Evolutionary conservation across 139 green algal species (phyloP).

Genomic region (Chlorella sp.): DNA sequence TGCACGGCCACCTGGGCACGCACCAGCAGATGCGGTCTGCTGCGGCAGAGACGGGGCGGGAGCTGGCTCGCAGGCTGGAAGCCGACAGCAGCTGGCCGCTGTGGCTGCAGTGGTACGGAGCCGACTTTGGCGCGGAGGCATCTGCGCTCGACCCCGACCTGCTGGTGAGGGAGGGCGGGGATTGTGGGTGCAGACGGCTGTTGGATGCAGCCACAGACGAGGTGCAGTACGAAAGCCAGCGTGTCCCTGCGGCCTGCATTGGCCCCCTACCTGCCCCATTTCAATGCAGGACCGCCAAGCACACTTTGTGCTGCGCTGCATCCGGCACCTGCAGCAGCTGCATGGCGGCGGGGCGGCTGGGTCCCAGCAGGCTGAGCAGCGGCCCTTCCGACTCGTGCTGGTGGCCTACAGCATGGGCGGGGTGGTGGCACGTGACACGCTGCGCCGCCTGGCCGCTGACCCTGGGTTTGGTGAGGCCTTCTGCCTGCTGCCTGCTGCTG

Average conservation of each 20-base stretch:
- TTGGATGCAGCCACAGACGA: no score
- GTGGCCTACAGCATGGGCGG: conserved; percentile 45
- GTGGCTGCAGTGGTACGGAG: conserved; percentile 27
- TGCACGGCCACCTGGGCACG: conserved; percentile 49
- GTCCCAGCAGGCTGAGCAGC: neutral
- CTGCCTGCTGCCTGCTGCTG: neutral
- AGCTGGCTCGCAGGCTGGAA: neutral
- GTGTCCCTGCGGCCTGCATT: no score
- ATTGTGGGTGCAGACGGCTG: no score
- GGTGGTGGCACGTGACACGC: neutral
- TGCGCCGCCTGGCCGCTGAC: neutral
- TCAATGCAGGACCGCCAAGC: conserved; percentile 7
- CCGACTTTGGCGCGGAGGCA: conserved; percentile 23
- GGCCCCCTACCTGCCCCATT: no score
- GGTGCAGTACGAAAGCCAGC: no score
- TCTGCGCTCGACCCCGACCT: conserved; percentile 8
- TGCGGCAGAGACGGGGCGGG: conserved; percentile 24
- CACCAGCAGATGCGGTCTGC: conserved; percentile 44
- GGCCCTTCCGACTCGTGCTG: conserved; percentile 25
- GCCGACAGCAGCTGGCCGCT: neutral
- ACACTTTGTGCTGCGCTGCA: conserved; percentile 14
- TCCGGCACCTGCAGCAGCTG: conserved; percentile 1
- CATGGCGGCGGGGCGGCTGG: neutral
- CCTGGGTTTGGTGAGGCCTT: conserved; percentile 2
- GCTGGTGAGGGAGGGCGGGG: no score